phyloP scores from a whole-genome alignment of 176 grass and related monocot genomes.

The Raddia guianensis region DNA sequence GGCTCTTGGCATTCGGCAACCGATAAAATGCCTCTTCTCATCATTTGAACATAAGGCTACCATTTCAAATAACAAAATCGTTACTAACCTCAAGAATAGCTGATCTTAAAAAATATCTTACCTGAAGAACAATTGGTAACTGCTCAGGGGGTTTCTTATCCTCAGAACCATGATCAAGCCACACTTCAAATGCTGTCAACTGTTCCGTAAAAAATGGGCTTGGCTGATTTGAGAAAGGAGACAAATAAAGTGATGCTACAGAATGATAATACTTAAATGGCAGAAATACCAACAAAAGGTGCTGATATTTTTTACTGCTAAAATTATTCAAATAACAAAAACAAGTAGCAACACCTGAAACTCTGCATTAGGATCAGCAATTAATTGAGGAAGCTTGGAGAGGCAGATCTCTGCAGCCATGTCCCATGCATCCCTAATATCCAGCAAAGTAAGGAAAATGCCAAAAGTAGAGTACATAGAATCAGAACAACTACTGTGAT shows the following conservation, averaged over 20 bases:
- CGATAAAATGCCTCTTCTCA: not conserved
- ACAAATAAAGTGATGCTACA: slow-evolving; percentile 38
- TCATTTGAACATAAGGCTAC: not conserved
- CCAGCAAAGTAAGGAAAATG: slow-evolving; percentile 32
- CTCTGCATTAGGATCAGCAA: slow-evolving; percentile 76
- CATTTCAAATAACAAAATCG: not conserved
- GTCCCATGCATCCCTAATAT: slow-evolving; percentile 96
- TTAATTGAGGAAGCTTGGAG: slow-evolving; percentile 86
- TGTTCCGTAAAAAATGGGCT: slow-evolving; percentile 96
- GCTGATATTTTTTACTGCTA: not conserved
- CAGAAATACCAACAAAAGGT: slow-evolving; percentile 30
- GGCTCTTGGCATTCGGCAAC: not conserved
- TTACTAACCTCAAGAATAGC: not conserved
- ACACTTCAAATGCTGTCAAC: slow-evolving; percentile 95
- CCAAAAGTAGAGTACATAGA: slow-evolving; percentile 18
- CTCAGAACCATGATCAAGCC: slow-evolving; percentile 99
- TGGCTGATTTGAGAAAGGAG: slow-evolving; percentile 57
- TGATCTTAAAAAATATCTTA: slow-evolving; percentile 39
- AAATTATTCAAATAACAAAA: slow-evolving; percentile 22
- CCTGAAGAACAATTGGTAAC: slow-evolving; percentile 99
- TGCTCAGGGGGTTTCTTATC: slow-evolving; percentile 96
- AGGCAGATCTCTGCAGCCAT: slow-evolving; percentile 99
- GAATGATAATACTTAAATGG: slow-evolving; percentile 31
- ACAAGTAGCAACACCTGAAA: slow-evolving; percentile 74
- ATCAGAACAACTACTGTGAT: slow-evolving; percentile 4